Base-by-base conservation (phyloP, 345 rosid species). In the Hibiscus trionum region DNA sequence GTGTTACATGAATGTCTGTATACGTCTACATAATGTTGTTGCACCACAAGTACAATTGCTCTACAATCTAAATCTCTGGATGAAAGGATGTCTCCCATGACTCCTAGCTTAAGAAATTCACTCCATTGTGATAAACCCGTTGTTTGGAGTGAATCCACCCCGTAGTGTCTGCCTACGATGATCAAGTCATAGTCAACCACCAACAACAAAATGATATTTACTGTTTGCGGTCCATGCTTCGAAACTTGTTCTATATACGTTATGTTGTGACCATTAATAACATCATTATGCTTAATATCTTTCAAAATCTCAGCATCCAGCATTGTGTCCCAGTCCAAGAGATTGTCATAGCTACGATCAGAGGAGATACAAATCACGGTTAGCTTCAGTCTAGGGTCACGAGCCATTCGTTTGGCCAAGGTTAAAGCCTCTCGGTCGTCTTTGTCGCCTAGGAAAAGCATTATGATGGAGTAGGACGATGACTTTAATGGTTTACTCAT, bases 401-500 rank as follows among this genome's bases (percentile, higher is more conserved):
- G 61, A 1, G 84, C 76, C 87, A 90, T 86, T 29, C 87, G 74
- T 60, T 80, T 87, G 5, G 79, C 87, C 2, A 90, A 39, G 0
- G 81, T 62, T 4, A 90, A 16, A 1, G 86, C 91, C 52, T 88
- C 97, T 0, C 84, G 69, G 42, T 91, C 96, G 53, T 91, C 97
- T 21, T 64, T 75, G 0, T 92, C 93, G 0, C 96, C 96, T 4
- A 84, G 59, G 78, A 88, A 91, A 49, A 91, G 70, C 78, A 88
- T 60, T 7, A 79, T 76, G 0, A 80, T 66, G 46, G 62, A 61
- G 27, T 63, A 73, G 3, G 42, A 57, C 0, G 61, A 27, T 3
- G 26, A 35, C 46, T 10, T 42, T 2, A 10, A 42, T 11, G 46
- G 4, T 15, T 14, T 11, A 6, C 35, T 10, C 4, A 1, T 14